Evolutionary conservation across 1,284 basidiomycete genomes (phyloP).

Genomic region (Heterobasidion annosum): DNA sequence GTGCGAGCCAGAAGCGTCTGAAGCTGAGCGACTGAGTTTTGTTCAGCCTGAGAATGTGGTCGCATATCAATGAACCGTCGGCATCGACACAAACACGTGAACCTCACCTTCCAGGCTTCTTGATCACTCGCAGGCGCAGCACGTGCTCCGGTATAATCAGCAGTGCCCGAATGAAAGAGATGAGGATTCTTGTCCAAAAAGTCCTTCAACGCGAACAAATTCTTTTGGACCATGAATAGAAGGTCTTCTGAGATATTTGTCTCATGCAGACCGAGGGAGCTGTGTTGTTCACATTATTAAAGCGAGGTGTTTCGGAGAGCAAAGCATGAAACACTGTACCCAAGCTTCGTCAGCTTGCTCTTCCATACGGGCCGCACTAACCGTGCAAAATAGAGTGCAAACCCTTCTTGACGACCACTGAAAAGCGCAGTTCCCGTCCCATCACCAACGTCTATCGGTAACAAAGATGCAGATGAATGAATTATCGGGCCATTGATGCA

Average conservation of each 20-base stretch:
- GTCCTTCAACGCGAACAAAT: constrained; percentile 68
- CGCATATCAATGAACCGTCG: background rate
- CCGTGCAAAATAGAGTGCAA: constrained; percentile 82
- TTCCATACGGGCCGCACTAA: constrained; percentile 87
- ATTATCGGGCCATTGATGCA: background rate
- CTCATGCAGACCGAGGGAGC: constrained; percentile 36
- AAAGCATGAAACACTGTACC: constrained; percentile 28
- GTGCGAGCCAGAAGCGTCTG: constrained; percentile 70
- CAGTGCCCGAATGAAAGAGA: constrained; percentile 68
- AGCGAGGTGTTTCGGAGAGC: background rate
- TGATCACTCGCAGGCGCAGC: constrained; percentile 53
- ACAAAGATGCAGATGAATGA: too few species aligned
- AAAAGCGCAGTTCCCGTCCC: constrained; percentile 69
- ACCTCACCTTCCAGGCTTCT: constrained; percentile 73
- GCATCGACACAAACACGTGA: background rate
- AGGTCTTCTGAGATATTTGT: constrained; percentile 54
- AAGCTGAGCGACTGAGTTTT: constrained; percentile 69
- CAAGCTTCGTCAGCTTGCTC: constrained; percentile 56
- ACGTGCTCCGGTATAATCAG: constrained; percentile 47
- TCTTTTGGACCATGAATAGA: constrained; percentile 68
- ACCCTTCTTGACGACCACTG: constrained; percentile 85
- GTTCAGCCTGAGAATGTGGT: constrained; percentile 54
- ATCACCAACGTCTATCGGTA: constrained; percentile 29
- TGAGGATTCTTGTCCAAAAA: constrained; percentile 75
- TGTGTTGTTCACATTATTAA: constrained; percentile 16